These are phyloP conservation scores for Neurospora hispaniola DNA, from an alignment of 495 filamentous ascomycete genomes.

Conservation along the genomic window DNA sequence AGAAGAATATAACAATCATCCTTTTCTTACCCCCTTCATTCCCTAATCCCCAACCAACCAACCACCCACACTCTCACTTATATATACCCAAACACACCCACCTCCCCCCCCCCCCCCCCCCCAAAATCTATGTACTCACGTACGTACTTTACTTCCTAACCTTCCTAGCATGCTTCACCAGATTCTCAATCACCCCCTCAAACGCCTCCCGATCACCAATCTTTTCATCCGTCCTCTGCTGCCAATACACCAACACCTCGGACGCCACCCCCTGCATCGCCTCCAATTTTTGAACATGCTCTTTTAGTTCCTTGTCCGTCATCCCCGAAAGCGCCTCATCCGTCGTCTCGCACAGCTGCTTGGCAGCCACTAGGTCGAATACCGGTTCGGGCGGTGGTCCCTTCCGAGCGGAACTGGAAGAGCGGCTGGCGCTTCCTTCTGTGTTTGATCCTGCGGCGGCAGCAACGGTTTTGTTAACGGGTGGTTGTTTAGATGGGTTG, in stretches of 20 bases:
- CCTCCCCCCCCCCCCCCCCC: neutral
- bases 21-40: neutral
- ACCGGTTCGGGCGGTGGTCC: conserved; percentile 59
- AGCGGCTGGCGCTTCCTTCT: conserved; percentile 20
- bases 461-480: conserved; percentile 4
- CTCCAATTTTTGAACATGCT: conserved; percentile 63
- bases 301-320: conserved; percentile 61
- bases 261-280: conserved; percentile 56
- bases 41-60: neutral
- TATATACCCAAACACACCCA: neutral
- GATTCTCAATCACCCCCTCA: conserved; percentile 94
- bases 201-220: conserved; percentile 89
- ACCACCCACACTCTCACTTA: no score
- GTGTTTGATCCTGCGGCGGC: conserved; percentile 15
- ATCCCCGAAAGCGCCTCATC: conserved; percentile 67
- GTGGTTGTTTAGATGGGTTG: neutral
- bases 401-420: conserved; percentile 14
- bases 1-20: neutral
- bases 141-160: conserved; percentile 50
- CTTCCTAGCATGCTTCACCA: conserved; percentile 89
- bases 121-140: no score
- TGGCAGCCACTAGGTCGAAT: conserved; percentile 68
- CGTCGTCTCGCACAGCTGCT: conserved; percentile 71
- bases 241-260: conserved; percentile 80
- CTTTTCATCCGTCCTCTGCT: conserved; percentile 70